Evolutionary conservation across 345 rosid species (phyloP).

Genomic region (Geranium rotundifolium): DNA sequence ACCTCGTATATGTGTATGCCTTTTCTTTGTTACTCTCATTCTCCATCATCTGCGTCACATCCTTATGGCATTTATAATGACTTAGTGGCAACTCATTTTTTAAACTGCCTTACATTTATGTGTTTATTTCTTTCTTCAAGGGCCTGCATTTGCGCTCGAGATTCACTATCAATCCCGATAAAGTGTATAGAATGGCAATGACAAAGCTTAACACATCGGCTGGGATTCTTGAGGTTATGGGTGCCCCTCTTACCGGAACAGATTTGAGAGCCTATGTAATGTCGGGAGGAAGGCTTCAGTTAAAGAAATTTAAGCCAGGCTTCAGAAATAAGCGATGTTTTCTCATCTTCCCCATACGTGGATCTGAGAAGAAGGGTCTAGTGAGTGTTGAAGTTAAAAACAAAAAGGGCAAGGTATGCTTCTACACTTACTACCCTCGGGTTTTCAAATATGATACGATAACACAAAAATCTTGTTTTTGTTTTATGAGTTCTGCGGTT

Average conservation of each 20-base stretch:
- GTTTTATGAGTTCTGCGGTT: background rate
- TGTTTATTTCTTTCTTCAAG: constrained; percentile 16
- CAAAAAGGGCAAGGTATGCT: constrained; percentile 84
- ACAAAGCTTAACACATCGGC: constrained; percentile 77
- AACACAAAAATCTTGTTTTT: background rate
- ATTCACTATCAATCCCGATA: constrained; percentile 79
- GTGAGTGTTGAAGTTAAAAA: constrained; percentile 87
- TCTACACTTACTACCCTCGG: constrained; percentile 9
- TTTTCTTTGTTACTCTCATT: background rate
- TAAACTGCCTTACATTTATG: background rate
- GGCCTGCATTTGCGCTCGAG: constrained; percentile 84
- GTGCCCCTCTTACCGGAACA: constrained; percentile 82
- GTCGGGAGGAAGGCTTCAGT: constrained; percentile 74
- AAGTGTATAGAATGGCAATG: constrained; percentile 85
- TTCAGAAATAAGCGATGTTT: constrained; percentile 72
- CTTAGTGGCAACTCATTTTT: background rate
- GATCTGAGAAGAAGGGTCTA: constrained; percentile 82
- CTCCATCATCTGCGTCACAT: background rate
- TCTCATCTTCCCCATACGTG: constrained; percentile 78
- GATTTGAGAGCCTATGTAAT: constrained; percentile 85
- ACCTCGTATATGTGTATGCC: background rate
- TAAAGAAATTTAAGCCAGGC: constrained; percentile 60
- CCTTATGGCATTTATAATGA: background rate
- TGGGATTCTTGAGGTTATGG: constrained; percentile 95
- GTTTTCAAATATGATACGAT: background rate